Evolutionary conservation across 176 grass and related monocot species (phyloP).

Genomic region (Triticum turgidum): DNA sequence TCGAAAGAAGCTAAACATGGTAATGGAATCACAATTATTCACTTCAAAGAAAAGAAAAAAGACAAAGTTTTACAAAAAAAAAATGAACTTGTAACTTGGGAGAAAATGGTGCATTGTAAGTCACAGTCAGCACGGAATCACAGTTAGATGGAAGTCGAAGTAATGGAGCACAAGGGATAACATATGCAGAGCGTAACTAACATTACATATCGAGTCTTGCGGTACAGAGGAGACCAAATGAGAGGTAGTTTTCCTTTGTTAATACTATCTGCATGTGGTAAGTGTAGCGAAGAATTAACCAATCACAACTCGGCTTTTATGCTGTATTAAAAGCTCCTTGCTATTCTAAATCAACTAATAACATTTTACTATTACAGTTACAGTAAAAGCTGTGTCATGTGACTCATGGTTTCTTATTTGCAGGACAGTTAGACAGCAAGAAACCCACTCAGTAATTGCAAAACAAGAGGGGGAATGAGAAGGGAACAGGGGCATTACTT

Average conservation of each 20-base stretch:
- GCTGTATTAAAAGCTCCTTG: not conserved
- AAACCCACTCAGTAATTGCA: too few relatives aligned
- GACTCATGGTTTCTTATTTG: not conserved
- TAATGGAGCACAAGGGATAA: not conserved
- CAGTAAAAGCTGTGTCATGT: not conserved
- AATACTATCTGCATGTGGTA: not conserved
- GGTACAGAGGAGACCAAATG: too few relatives aligned
- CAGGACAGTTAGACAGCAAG: not conserved
- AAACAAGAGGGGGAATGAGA: too few relatives aligned
- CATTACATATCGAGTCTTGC: too few relatives aligned
- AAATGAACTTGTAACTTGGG: too few relatives aligned
- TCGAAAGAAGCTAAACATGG: not conserved
- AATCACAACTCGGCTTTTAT: not conserved
- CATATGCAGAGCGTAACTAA: not conserved
- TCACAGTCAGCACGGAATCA: not conserved
- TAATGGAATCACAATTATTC: not conserved
- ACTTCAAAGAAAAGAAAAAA: not conserved
- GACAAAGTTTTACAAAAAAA: too few relatives aligned
- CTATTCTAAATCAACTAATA: not conserved
- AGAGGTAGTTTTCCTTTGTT: not conserved
- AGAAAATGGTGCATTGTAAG: not conserved
- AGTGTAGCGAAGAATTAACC: not conserved
- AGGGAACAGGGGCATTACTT: conserved; percentile 6
- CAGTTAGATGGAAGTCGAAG: not conserved
- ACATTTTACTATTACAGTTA: not conserved